Base-by-base conservation (phyloP, 495 filamentous ascomycete species). In the Neurospora intermedia region DNA sequence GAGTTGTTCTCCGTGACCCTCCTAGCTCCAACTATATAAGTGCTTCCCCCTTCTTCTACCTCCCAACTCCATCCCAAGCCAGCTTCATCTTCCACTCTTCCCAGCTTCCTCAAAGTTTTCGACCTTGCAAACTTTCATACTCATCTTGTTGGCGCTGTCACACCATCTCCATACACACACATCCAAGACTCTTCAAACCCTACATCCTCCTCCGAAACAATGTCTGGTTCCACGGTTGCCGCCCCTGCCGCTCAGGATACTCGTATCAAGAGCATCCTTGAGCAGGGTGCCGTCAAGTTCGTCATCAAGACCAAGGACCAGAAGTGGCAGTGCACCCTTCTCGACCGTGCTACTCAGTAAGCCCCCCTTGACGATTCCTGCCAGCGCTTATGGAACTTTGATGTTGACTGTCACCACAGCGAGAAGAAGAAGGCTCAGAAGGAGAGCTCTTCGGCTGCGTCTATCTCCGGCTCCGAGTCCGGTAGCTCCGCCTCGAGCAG, bases 301-400 rank as follows among this genome's bases (percentile, higher is more conserved):
- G 80, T 82, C 62, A 81, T 86, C 75, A 82, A 79, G 78, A 80
- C 83, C 6, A 79, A 80, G 66, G 70, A 70, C 41, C 77, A 77
- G 62, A 79, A 77, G 74, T 86, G 82, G 80, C 69, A 79, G 48
- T 84, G 82, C 78, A 81, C 78, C 35, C 70, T 86, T 11, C 76
- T 84, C 43, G 82, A 85, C 76, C 81, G 83, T 66, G 77, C 79
- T 69, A 74, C 81, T 69, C 82, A 83, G 84, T 86, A 80, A 79
- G 82, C 9, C 23, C 35, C 40, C 27, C 45, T 40, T 38, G 16
- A 38, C 59, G 2, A n/a, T 69, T 23, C 8, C 4, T 31, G 11
- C 15, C 38, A 27, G 48, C 23, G 18, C 13, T 13, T 42, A 27
- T 69, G 48, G 5, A 16, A 38, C 15, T 66, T 66, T 38, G 54